Base-by-base conservation (phyloP, 148 eudicot genomes). In the Arctostaphylos glauca region DNA sequence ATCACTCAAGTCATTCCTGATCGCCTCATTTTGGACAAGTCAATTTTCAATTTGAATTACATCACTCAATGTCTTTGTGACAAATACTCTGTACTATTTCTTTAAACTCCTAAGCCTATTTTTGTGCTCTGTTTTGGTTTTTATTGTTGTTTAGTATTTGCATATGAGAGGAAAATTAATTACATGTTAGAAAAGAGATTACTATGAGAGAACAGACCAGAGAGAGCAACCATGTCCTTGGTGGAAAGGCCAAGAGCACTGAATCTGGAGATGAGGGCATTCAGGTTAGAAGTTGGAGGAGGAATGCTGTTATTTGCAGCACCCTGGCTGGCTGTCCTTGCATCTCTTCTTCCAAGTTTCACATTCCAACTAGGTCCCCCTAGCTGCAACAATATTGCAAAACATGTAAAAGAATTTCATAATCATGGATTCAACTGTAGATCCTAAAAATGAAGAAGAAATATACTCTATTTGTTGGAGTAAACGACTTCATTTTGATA, bases 281-380 rank as follows among this genome's bases (percentile, higher is more conserved):
- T 81, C 4, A 92, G 90, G 80, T 76, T 87, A 4, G 82, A 88
- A 31, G 83, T 81, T 13, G 95, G 93, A 23, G 87, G 83, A 5
- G 93, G 93, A 53, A 92, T 89, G 87, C 91, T 77, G 83, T 62
- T 88, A 50, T 92, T 92, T 3, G 95, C 95, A 0, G 87, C 92
- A 6, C 85, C 77, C 79, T 79, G 86, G 84, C 89, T 92, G 0
- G 95, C 91, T 19, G 92, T 87, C 77, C 62, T 89, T 3, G 95
- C 85, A 53, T 92, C 95, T 84, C 92, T 84, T 80, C 95, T 88
- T 59, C 95, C 95, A 0, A 92, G 78, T 78, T 85, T 85, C 31
- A 92, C 92, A 62, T 81, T 64, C 93, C 93, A 92, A 3, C 38
- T 66, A 38, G 95, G 94, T 73, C 96, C 96, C 49, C 94, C 94